Evolutionary conservation across 164 flowering plant genomes (phyloP).

Genomic region (Vitis rupestris): DNA sequence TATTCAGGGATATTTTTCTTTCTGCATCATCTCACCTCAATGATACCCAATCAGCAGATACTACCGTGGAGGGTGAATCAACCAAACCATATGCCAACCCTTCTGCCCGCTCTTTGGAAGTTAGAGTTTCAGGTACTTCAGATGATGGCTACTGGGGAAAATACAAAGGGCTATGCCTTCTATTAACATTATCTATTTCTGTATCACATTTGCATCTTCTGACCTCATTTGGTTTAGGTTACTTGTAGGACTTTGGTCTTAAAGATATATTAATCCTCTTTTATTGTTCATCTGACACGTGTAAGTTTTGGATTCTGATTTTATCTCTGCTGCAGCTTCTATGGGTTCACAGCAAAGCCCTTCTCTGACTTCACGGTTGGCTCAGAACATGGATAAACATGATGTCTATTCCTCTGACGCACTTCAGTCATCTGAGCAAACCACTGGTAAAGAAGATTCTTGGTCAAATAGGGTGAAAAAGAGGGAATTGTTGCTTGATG

Average conservation of each 20-base stretch:
- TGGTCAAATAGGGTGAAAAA: slow-evolving; percentile 64
- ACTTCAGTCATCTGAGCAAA: slow-evolving; percentile 41
- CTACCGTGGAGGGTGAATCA: slow-evolving; percentile 41
- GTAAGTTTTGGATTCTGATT: slow-evolving; percentile 9
- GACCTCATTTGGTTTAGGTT: not conserved
- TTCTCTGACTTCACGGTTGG: slow-evolving; percentile 27
- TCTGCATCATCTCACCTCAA: slow-evolving; percentile 38
- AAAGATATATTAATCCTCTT: not conserved
- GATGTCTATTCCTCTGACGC: slow-evolving; percentile 39
- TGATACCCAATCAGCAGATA: slow-evolving; percentile 33
- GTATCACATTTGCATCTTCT: not conserved
- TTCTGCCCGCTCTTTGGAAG: slow-evolving; percentile 33
- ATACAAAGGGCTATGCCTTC: not conserved
- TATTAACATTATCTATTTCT: not conserved
- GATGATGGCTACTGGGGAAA: not conserved
- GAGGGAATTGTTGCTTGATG: slow-evolving; percentile 79
- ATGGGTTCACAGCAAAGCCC: slow-evolving; percentile 50
- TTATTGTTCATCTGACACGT: not conserved
- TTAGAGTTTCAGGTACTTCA: slow-evolving; percentile 48
- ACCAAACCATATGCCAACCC: slow-evolving; percentile 27
- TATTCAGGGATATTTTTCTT: slow-evolving; percentile 49
- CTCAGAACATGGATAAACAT: slow-evolving; percentile 38
- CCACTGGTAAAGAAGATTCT: slow-evolving; percentile 42
- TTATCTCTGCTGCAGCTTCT: slow-evolving; percentile 45
- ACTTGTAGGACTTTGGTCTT: not conserved